phyloP scores from a whole-genome alignment of 176 grass and related monocot genomes.

The Raddia guianensis region DNA sequence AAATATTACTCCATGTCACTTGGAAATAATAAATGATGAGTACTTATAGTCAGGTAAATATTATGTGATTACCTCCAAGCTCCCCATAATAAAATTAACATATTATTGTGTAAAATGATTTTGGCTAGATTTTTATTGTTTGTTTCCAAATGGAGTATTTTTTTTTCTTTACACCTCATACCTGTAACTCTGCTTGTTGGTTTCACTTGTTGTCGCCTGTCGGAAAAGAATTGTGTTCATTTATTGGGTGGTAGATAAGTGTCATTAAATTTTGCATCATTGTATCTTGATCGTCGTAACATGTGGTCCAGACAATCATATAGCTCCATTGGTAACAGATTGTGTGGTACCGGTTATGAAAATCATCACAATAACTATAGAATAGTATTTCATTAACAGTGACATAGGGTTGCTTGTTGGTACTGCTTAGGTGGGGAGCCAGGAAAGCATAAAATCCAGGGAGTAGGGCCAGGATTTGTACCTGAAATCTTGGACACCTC shows the following conservation, averaged over 20 bases:
- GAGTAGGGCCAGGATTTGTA: conserved; percentile 67
- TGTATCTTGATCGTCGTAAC: background rate
- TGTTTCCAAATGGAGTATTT: background rate
- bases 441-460: conserved; percentile 89
- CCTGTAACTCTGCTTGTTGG: background rate
- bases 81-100: background rate
- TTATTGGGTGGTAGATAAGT: background rate
- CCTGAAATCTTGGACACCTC: conserved; percentile 70
- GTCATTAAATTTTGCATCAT: background rate
- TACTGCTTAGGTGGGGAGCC: conserved; percentile 59
- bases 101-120: background rate
- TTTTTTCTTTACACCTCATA: background rate
- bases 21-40: background rate
- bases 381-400: background rate
- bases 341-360: background rate
- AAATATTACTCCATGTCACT: background rate
- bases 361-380: background rate
- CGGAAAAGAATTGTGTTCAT: background rate
- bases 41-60: background rate
- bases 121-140: background rate
- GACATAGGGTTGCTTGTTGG: conserved; percentile 3
- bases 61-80: background rate
- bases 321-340: background rate
- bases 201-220: background rate
- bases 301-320: background rate